These are phyloP conservation scores for Cryptococcus wingfieldii DNA, from an alignment of 1,284 basidiomycete species.

Conservation along the genomic window DNA sequence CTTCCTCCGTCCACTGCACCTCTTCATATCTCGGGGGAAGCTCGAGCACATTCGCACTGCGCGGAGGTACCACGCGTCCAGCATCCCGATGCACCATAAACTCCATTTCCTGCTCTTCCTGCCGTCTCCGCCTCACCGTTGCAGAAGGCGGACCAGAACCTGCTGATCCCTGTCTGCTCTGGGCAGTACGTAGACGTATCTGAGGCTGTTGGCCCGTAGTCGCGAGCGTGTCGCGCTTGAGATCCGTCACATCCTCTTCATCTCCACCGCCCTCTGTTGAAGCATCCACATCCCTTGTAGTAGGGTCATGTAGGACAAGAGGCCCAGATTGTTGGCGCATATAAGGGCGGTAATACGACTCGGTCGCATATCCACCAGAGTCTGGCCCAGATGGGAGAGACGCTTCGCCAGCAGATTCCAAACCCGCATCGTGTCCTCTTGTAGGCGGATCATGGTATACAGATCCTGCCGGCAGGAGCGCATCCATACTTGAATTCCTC, in stretches of 20 bases:
- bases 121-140: conserved; percentile 12
- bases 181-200: too few relatives aligned
- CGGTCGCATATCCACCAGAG: neutral
- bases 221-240: conserved; percentile 43
- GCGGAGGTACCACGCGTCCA: conserved; percentile 21
- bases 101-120: conserved; percentile 21
- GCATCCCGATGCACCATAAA: conserved; percentile 44
- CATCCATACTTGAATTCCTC: too few relatives aligned
- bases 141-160: neutral
- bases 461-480: too few relatives aligned
- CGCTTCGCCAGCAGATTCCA: neutral
- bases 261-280: conserved; percentile 6
- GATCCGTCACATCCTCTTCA: conserved; percentile 13
- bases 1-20: conserved; percentile 35
- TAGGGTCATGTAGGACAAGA: conserved; percentile 26
- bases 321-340: conserved; percentile 15
- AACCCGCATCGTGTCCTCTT: neutral
- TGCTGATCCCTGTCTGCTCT: too few relatives aligned
- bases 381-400: too few relatives aligned
- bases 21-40: conserved; percentile 46
- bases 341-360: neutral
- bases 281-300: neutral
- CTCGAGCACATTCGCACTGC: conserved; percentile 23
- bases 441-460: too few relatives aligned
- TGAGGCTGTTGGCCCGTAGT: too few relatives aligned